Percentiles rank a stretch among this genome's conserved stretches.
These are phyloP conservation scores for Jaenimonas drosophilae DNA, from an alignment of 208 protist genomes.

Conservation along the genomic window DNA sequence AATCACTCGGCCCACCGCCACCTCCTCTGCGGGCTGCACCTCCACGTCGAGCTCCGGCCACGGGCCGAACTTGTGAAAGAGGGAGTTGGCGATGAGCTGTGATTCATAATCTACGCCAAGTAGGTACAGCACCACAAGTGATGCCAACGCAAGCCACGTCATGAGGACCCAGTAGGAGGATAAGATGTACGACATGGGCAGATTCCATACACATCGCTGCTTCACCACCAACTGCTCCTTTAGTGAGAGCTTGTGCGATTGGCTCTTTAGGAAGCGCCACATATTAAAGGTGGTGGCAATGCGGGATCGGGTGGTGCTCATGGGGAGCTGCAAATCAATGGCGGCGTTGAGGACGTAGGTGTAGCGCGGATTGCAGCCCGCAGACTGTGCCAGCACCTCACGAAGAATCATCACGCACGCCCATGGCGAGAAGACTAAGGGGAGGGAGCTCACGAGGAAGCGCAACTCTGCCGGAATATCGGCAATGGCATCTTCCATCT, in stretches of 20 bases:
- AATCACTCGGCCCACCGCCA: conserved; percentile 25
- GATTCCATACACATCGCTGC: conserved; percentile 69
- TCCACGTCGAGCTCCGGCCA: conserved; percentile 43
- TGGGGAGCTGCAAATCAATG: conserved; percentile 83
- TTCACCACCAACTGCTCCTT: conserved; percentile 67
- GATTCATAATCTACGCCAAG: conserved; percentile 80
- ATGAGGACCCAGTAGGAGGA: conserved; percentile 86
- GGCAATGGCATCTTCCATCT: background rate
- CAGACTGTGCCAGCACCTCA: conserved; percentile 79
- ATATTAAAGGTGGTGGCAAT: conserved; percentile 85
- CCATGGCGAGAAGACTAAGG: conserved; percentile 75
- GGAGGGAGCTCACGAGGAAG: conserved; percentile 77
- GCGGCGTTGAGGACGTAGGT: conserved; percentile 84
- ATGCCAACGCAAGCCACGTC: conserved; percentile 47
- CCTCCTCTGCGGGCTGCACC: conserved; percentile 15
- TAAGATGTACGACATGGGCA: conserved; percentile 77
- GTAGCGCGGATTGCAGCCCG: conserved; percentile 80
- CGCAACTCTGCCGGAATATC: conserved; percentile 80
- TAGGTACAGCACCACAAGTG: conserved; percentile 60
- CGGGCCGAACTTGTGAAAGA: conserved; percentile 70
- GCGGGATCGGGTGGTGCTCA: conserved; percentile 77
- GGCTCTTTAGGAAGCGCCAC: conserved; percentile 80
- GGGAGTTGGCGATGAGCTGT: conserved; percentile 68
- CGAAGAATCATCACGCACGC: conserved; percentile 80
- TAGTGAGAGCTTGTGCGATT: conserved; percentile 71